Conservation (phyloP, 257 asterid species). For the Rehmannia glutinosa region DNA sequence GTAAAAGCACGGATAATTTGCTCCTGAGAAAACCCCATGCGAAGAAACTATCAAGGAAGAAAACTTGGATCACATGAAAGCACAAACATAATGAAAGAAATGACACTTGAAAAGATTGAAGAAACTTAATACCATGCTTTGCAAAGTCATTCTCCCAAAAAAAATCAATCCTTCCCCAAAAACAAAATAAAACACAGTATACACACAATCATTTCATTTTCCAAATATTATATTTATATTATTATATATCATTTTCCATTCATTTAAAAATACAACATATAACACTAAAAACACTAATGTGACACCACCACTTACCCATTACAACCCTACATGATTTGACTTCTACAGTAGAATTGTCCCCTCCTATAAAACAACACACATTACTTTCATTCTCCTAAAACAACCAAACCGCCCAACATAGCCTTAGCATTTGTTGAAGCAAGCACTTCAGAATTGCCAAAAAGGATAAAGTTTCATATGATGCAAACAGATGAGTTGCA, state of each 20-base stretch:
- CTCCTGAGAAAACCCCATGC: conserved; percentile 67
- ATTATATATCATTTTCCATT: background rate
- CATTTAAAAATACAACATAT: background rate
- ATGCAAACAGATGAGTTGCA: background rate
- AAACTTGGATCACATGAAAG: conserved; percentile 18
- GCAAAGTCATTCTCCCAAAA: background rate
- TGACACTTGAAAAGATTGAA: conserved; percentile 9
- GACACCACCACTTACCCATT: background rate
- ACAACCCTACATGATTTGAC: background rate
- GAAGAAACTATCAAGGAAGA: conserved; percentile 41
- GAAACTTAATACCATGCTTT: background rate
- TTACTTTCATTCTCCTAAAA: background rate
- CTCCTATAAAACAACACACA: background rate
- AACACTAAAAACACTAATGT: background rate
- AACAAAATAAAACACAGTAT: background rate
- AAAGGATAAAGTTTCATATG: background rate
- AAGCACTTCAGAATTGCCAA: conserved; percentile 12
- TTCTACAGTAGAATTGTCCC: background rate
- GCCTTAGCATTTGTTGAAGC: background rate
- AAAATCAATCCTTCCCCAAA: background rate
- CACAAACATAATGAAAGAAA: conserved; percentile 8
- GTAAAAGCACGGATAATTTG: conserved; percentile 41
- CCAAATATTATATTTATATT: background rate
- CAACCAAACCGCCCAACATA: background rate
- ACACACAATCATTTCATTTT: background rate